These are phyloP conservation scores for Chalaropsis ovoidea DNA, from an alignment of 2,329 filamentous ascomycete species.

Conservation along the genomic window DNA sequence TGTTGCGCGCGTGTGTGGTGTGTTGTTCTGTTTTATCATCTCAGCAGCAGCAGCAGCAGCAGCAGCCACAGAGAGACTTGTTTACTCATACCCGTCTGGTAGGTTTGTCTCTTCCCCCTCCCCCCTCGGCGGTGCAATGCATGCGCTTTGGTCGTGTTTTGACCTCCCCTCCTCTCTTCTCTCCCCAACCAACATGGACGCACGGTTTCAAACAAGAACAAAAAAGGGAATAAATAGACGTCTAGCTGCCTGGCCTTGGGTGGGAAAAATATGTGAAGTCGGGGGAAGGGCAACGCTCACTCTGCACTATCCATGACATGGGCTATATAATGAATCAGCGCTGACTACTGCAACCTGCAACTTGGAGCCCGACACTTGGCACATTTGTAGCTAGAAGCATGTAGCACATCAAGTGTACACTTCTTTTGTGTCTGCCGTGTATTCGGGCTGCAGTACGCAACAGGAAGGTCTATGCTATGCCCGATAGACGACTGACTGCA, in stretches of 20 bases:
- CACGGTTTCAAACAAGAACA: not conserved
- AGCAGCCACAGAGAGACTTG: not conserved
- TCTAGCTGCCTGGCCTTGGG: not conserved
- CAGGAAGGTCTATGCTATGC: too few relatives aligned
- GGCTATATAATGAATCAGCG: not conserved
- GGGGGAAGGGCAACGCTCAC: too few relatives aligned
- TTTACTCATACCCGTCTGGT: not conserved
- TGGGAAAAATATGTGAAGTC: too few relatives aligned
- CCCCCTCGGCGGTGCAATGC: conserved; percentile 4
- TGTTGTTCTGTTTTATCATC: too few relatives aligned
- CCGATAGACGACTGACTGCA: too few relatives aligned
- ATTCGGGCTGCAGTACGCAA: too few relatives aligned
- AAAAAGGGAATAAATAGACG: not conserved
- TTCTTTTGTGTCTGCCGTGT: not conserved
- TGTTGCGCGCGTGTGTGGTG: too few relatives aligned
- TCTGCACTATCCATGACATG: not conserved
- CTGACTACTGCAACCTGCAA: conserved; percentile 7
- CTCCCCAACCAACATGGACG: not conserved
- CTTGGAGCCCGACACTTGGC: not conserved
- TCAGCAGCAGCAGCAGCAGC: too few relatives aligned
- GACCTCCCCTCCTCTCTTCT: not conserved
- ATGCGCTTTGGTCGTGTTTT: not conserved
- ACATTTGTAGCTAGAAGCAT: not conserved
- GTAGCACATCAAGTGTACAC: not conserved
- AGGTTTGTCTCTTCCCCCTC: not conserved